Conservation (phyloP, 805 yeast genomes). For the Teunomyces funiuensis region DNA sequence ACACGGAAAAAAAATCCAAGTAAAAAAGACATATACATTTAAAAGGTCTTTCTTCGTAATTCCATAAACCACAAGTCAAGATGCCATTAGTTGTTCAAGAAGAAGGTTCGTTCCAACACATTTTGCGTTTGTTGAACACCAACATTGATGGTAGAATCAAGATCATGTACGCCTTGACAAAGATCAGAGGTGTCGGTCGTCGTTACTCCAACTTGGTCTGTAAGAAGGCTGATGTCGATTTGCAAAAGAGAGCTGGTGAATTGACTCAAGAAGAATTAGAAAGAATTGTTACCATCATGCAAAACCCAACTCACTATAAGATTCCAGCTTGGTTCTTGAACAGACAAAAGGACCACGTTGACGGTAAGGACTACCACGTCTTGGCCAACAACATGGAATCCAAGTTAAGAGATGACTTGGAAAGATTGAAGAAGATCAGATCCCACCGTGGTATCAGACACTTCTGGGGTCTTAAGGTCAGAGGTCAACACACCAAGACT, state of each 20-base stretch:
- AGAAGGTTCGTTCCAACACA: constrained; percentile 99
- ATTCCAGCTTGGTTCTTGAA: constrained; percentile 99
- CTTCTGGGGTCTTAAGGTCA: constrained; percentile 99
- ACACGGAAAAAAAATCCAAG: constrained; percentile 8
- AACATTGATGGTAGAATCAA: constrained; percentile 99
- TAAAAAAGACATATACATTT: constrained; percentile 20
- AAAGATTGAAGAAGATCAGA: constrained; percentile 99
- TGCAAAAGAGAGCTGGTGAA: constrained; percentile 99
- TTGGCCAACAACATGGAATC: constrained; percentile 99
- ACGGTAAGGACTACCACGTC: constrained; percentile 99
- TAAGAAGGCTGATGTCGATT: constrained; percentile 99
- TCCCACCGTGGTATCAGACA: constrained; percentile 99
- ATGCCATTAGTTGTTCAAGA: constrained; percentile 99
- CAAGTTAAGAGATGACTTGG: constrained; percentile 99
- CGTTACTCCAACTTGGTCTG: constrained; percentile 99
- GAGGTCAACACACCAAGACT: constrained; percentile 99
- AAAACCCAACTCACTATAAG: constrained; percentile 99
- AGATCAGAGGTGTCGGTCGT: constrained; percentile 99
- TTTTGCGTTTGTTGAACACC: constrained; percentile 99
- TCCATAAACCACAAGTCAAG: constrained; percentile 32
- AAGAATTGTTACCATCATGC: constrained; percentile 99
- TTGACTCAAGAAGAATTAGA: constrained; percentile 99
- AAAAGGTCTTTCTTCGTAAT: constrained; percentile 12
- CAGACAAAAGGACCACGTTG: constrained; percentile 98
- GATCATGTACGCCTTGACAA: constrained; percentile 99